phyloP scores from a whole-genome alignment of 495 filamentous ascomycete species.

The Rhypophila decipiens region DNA sequence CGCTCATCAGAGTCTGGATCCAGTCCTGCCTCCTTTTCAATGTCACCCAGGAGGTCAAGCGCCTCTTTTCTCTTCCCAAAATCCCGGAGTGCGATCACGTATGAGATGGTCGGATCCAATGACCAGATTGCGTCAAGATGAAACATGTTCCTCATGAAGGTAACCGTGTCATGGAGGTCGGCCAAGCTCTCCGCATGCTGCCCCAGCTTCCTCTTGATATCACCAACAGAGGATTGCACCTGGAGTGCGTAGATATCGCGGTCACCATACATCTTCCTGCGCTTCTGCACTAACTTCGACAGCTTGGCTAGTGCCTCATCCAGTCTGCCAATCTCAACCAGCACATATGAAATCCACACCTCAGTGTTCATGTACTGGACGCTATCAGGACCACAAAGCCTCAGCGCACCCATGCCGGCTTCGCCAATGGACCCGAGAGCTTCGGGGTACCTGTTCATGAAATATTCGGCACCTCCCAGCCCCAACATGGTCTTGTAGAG shows the following conservation, averaged over 20 bases:
- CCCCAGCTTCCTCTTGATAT: neutral
- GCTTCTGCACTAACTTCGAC: neutral
- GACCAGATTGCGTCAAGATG: neutral
- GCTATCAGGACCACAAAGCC: neutral
- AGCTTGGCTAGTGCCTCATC: slow-evolving; percentile 1
- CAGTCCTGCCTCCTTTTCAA: neutral
- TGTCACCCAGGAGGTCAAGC: neutral
- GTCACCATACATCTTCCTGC: neutral
- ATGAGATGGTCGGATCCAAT: slow-evolving; percentile 2
- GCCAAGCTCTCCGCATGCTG: neutral
- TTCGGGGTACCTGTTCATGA: neutral
- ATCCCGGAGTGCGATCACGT: slow-evolving; percentile 1
- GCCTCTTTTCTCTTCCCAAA: neutral
- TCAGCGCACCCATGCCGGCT: neutral
- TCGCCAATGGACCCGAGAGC: neutral
- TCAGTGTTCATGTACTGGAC: slow-evolving; percentile 1
- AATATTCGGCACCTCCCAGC: slow-evolving; percentile 3
- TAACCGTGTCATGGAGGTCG: neutral
- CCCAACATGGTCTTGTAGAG: neutral
- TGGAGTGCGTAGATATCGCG: slow-evolving; percentile 1
- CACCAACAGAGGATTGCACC: neutral
- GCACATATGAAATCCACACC: neutral
- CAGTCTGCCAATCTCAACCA: neutral
- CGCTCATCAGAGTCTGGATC: neutral
- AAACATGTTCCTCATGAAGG: neutral